These are phyloP conservation scores for Thermochaetoides thermophila DNA, from an alignment of 495 filamentous ascomycete species.

Conservation along the genomic window DNA sequence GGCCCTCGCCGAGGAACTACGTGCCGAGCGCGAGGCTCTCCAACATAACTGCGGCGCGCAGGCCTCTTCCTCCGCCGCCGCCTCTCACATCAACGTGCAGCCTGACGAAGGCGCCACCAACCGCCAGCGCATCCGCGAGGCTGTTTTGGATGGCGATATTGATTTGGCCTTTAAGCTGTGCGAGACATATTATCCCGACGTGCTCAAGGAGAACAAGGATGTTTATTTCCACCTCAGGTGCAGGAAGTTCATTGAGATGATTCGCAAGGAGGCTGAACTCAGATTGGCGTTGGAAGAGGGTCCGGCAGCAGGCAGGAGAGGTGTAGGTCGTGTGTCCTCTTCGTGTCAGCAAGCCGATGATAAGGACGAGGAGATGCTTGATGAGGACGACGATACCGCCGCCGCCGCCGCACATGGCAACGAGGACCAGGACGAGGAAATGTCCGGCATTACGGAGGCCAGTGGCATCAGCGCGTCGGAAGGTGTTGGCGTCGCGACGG, in stretches of 20 bases:
- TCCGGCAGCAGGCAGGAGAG: constrained; percentile 35
- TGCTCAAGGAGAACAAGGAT: constrained; percentile 70
- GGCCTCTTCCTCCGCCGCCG: constrained; percentile 30
- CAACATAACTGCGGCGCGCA: too few relatives aligned
- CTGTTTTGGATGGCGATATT: constrained; percentile 86
- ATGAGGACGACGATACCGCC: constrained; percentile 29
- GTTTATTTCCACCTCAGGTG: constrained; percentile 86
- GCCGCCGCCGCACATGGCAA: too few relatives aligned
- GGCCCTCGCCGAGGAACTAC: constrained; percentile 76
- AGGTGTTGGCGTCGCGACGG: too few relatives aligned
- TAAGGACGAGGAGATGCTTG: constrained; percentile 61
- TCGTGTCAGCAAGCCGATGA: too few relatives aligned
- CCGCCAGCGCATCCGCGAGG: constrained; percentile 76
- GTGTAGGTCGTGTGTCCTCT: too few relatives aligned
- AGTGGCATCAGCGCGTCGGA: too few relatives aligned
- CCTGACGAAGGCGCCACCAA: constrained; percentile 67
- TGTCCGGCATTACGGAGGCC: too few relatives aligned
- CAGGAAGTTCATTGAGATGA: constrained; percentile 93
- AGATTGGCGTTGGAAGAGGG: constrained; percentile 27
- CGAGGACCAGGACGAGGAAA: too few relatives aligned
- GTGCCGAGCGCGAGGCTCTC: constrained; percentile 51
- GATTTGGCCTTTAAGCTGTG: constrained; percentile 78
- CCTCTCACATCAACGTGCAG: constrained; percentile 55
- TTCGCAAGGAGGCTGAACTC: constrained; percentile 61
- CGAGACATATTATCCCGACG: constrained; percentile 59